Evolutionary conservation across 192 early-diverging fungal species (phyloP).

Genomic region (Gorgonomyces haynaldii): DNA sequence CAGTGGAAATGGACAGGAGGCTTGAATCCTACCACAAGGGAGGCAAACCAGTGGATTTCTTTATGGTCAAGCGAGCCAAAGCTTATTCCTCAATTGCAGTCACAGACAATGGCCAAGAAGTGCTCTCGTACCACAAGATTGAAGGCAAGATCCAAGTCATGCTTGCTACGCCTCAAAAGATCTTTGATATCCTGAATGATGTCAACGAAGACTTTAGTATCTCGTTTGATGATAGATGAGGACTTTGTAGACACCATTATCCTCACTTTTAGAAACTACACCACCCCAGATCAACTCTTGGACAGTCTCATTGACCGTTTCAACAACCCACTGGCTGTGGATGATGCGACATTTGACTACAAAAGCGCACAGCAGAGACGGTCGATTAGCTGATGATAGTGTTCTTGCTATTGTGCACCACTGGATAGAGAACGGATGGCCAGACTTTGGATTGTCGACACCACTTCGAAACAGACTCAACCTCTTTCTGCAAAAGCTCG

Average conservation of each 20-base stretch:
- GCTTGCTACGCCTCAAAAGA: slow-evolving; percentile 13
- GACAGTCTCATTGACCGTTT: slow-evolving; percentile 34
- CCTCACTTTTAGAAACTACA: slow-evolving; percentile 40
- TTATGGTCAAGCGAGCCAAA: slow-evolving; percentile 36
- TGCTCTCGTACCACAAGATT: slow-evolving; percentile 30
- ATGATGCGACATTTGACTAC: slow-evolving; percentile 30
- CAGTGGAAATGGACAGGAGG: slow-evolving; percentile 33
- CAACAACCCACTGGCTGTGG: slow-evolving; percentile 27
- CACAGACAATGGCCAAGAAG: slow-evolving; percentile 36
- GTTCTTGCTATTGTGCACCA: slow-evolving; percentile 29
- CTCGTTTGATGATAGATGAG: slow-evolving; percentile 18
- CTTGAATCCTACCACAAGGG: slow-evolving; percentile 20
- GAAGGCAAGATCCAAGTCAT: slow-evolving; percentile 19
- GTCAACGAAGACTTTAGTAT: not conserved
- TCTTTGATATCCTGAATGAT: not conserved
- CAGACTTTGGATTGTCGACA: slow-evolving; percentile 41
- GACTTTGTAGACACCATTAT: slow-evolving; percentile 37
- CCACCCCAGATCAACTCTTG: slow-evolving; percentile 40
- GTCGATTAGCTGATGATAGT: slow-evolving; percentile 21
- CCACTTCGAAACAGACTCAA: slow-evolving; percentile 27
- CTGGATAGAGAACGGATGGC: slow-evolving; percentile 46
- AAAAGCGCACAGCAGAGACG: slow-evolving; percentile 34
- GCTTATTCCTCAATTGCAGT: slow-evolving; percentile 32
- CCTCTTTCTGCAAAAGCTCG: slow-evolving; percentile 28
- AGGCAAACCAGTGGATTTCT: slow-evolving; percentile 18